Evolutionary conservation across 768 basidiomycete genomes (phyloP), one percentile per base, ranked within the genome.

Genomic region (Suillus fuscotomentosus): DNA sequence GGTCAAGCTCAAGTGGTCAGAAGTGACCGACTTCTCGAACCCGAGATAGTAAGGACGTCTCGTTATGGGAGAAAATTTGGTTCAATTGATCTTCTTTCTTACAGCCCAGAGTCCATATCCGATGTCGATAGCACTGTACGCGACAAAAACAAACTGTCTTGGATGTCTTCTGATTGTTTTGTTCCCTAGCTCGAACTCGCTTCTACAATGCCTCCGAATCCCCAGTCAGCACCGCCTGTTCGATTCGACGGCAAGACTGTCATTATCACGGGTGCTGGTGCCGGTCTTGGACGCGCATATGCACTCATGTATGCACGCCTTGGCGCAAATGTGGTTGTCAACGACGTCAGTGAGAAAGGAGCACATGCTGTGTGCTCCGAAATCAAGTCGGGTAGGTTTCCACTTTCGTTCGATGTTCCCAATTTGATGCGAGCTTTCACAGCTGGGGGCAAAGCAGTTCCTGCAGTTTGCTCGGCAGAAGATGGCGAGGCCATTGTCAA

Each of bases 311-410:
- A 91, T 72, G 92, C 85, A 31, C 88, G 85, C 61, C 87, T 96
- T 10, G 97, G 97, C n/a, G 97, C 95, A 11, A 97, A 97, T 70
- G 92, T 99, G 39, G 92, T 99, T 53, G 87, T 99, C 50, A 99
- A 99, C 74, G 97, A 99, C 71, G 89, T 98, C 55, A 94, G 84
- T 73, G 90, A 89, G 72, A 92, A 95, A 69, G 89, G 85, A 2
- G 95, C 95, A 8, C 86, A 86, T 24, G 79, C 84, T 9, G 95
- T 99, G 2, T 94, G 94, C 20, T 85, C 89, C n/a, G 95, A 98
- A 73, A 86, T 99, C 64, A 83, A 85, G 65, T 85, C 88, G 75
- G 87, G 95, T 92, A 60, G 50, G 82, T 72, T 31, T 43, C 41
- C 13, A 13, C 45, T 42, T 59, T 20, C 42, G 34, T 54, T 17